Conservation (phyloP, 164 flowering plant genomes). For the Berberis thunbergii region DNA sequence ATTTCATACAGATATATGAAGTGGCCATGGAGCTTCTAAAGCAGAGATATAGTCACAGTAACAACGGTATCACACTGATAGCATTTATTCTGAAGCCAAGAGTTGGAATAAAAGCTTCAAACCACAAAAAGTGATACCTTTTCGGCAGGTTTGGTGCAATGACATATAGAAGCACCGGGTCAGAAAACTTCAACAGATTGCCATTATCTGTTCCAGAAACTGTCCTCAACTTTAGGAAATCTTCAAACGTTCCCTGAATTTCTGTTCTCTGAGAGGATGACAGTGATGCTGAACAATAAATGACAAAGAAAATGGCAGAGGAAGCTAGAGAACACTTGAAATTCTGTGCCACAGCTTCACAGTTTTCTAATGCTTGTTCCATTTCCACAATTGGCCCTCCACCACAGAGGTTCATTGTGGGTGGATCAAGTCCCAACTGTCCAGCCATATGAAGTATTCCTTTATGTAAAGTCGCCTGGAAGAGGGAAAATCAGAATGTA, state of each 20-base stretch:
- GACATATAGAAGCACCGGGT: constrained; percentile 52
- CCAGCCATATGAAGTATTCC: constrained; percentile 91
- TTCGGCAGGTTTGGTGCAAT: constrained; percentile 85
- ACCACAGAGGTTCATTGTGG: constrained; percentile 66
- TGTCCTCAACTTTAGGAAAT: constrained; percentile 30
- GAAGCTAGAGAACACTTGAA: constrained; percentile 66
- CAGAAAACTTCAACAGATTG: constrained; percentile 14
- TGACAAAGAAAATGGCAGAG: constrained; percentile 54
- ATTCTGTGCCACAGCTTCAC: constrained; percentile 78
- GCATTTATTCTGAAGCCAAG: not conserved
- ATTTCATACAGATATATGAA: too few relatives aligned
- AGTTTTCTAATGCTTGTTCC: constrained; percentile 72
- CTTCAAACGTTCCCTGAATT: constrained; percentile 37
- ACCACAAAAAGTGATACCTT: constrained; percentile 32
- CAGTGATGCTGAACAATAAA: constrained; percentile 57
- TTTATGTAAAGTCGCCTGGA: constrained; percentile 84
- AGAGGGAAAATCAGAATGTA: not conserved
- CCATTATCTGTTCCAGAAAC: constrained; percentile 15
- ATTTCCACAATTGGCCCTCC: constrained; percentile 62
- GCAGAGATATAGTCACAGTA: too few relatives aligned
- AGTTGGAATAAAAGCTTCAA: not conserved
- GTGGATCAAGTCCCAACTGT: constrained; percentile 95
- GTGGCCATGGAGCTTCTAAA: too few relatives aligned
- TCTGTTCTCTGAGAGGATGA: constrained; percentile 32
- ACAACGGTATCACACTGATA: too few relatives aligned